phyloP scores from a whole-genome alignment of 352 stramenopile genomes.

The Plasmopara viticola region DNA sequence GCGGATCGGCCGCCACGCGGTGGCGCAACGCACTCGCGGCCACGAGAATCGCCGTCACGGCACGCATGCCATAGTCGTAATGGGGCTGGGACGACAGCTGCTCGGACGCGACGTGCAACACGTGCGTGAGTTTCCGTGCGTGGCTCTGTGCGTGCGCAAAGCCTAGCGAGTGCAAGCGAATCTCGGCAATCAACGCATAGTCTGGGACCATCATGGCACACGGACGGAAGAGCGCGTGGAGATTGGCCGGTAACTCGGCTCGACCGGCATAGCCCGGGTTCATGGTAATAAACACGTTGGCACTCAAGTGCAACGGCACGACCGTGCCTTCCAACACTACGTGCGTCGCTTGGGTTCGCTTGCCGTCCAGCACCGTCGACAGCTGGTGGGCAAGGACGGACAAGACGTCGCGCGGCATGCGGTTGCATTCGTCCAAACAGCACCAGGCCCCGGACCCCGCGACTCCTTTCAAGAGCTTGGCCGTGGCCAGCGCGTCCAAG shows the following conservation, averaged over 20 bases:
- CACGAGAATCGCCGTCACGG: slow-evolving; percentile 93
- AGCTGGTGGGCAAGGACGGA: slow-evolving; percentile 94
- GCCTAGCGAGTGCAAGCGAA: slow-evolving; percentile 90
- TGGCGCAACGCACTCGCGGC: slow-evolving; percentile 88
- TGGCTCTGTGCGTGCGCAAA: slow-evolving; percentile 87
- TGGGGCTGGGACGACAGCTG: slow-evolving; percentile 92
- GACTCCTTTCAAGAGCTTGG: slow-evolving; percentile 94
- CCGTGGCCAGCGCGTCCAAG: slow-evolving; percentile 92
- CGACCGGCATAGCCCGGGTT: slow-evolving; percentile 94
- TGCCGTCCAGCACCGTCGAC: slow-evolving; percentile 89
- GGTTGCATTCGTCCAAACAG: slow-evolving; percentile 95
- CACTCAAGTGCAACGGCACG: slow-evolving; percentile 89
- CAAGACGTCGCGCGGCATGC: slow-evolving; percentile 93
- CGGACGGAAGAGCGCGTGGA: slow-evolving; percentile 91
- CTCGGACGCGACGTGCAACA: slow-evolving; percentile 90
- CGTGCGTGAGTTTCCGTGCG: slow-evolving; percentile 90
- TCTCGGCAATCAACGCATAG: slow-evolving; percentile 92
- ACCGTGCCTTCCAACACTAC: slow-evolving; percentile 88
- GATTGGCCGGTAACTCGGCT: slow-evolving; percentile 91
- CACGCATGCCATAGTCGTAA: slow-evolving; percentile 95
- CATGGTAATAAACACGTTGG: slow-evolving; percentile 94
- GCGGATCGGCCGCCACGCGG: slow-evolving; percentile 82
- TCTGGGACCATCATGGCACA: slow-evolving; percentile 96
- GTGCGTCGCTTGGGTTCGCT: slow-evolving; percentile 80
- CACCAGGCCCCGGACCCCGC: slow-evolving; percentile 90